Conservation (phyloP, 441 rosid species). For the Dalechampia spathulata region DNA sequence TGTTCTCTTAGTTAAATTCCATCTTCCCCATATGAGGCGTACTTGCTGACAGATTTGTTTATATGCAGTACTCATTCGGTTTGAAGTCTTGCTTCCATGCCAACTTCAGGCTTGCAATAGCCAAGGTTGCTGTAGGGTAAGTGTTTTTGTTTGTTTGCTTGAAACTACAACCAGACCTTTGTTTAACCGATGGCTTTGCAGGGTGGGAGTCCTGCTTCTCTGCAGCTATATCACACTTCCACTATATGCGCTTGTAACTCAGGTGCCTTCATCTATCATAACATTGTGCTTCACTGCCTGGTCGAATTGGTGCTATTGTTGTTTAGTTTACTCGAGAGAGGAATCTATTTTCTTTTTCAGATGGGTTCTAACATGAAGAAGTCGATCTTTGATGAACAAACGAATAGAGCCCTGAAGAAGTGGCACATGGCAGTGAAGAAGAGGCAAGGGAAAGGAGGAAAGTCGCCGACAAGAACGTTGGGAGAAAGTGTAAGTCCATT, state of each 20-base stretch:
- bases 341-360: too few species aligned
- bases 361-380: constrained; percentile 90
- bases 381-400: constrained; percentile 88
- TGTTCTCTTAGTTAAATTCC: neutral
- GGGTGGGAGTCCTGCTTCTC: constrained; percentile 46
- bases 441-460: constrained; percentile 43
- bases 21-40: neutral
- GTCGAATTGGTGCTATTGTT: too few species aligned
- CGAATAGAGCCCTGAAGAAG: constrained; percentile 74
- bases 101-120: constrained; percentile 37
- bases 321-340: too few species aligned
- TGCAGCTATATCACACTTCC: constrained; percentile 97
- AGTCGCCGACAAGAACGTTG: constrained; percentile 34
- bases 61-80: constrained; percentile 63
- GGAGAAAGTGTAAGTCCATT: constrained; percentile 46
- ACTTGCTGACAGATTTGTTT: constrained; percentile 2
- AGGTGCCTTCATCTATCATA: constrained; percentile 27
- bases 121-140: constrained; percentile 64
- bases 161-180: too few species aligned
- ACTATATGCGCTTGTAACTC: constrained; percentile 87
- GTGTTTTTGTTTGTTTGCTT: constrained; percentile 2
- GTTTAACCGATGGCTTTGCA: constrained; percentile 22
- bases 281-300: too few species aligned
- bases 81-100: constrained; percentile 66
- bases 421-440: constrained; percentile 81